Base-by-base conservation (phyloP, 73 alveolate genomes). In the Blepharisma japonicum region DNA sequence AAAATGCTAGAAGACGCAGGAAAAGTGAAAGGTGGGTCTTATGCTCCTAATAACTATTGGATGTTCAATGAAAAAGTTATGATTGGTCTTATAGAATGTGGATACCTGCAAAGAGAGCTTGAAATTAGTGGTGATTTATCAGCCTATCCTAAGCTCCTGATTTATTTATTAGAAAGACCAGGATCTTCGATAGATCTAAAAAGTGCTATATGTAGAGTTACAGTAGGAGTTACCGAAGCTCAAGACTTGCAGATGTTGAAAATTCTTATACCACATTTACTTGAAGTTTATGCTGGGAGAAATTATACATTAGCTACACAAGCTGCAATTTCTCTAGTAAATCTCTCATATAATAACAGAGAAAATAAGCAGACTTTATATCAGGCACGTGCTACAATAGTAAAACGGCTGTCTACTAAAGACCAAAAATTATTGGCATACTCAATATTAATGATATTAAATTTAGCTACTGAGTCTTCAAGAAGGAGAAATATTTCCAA, bases 61-160 rank as follows among this genome's bases (percentile, higher is more conserved):
- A 48, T 32, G 27, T 84, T 79, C 72, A 84, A 84, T 80, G 84
- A 79, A 25, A 67, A 70, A 42, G 84, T 84, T 6, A 55, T 84
- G 71, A 80, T 80, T 39, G 81, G 66, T 42, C 50, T 84, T 49
- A 79, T 84, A 39, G 91, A 84, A 49, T 48, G 82, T 46, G 83
- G 87, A 70, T 84, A 79, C 56, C 45, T 84, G 23, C 74, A 84
- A 68, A 11, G 83, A 68, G 84, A 80, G 74, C 80, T 84, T 8
- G 74, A 61, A 8, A 61, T 61, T 5, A 61, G 74, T 61, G 74
- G 74, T 0, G 74, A 61, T 25, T n/a, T 61, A 9, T 14, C 14
- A 14, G 74, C 23, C 4, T 61, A 61, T 61, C 74, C 74, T n/a
- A 61, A 25, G 2, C 47, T 61, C 3, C 23, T 61, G 23, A 61